Evolutionary conservation across 140 eudicot genomes (phyloP).

Genomic region (Ambrosia hybrid): DNA sequence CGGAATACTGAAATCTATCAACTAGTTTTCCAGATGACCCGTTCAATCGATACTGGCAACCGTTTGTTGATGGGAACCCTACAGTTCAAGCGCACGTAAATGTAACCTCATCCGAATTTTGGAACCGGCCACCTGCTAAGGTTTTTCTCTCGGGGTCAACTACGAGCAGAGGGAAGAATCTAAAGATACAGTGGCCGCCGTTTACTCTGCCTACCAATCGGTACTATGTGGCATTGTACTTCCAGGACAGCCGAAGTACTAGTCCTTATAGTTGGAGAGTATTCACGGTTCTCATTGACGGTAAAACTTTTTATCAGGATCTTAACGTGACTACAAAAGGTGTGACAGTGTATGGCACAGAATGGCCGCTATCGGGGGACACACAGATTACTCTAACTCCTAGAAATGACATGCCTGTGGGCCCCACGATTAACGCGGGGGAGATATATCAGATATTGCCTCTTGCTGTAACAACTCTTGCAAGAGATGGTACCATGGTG

Average conservation of each 20-base stretch:
- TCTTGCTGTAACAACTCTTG: too few relatives aligned
- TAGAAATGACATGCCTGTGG: constrained; percentile 48
- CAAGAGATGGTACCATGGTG: too few relatives aligned
- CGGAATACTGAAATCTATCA: constrained; percentile 8
- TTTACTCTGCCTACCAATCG: constrained; percentile 52
- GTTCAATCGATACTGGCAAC: constrained; percentile 77
- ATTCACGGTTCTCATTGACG: constrained; percentile 55
- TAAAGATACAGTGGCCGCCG: constrained; percentile 68
- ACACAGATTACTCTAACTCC: constrained; percentile 58
- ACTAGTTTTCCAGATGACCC: constrained; percentile 89
- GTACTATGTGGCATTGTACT: constrained; percentile 79
- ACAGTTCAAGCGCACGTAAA: constrained; percentile 47
- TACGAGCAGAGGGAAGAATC: constrained; percentile 66
- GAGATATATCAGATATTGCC: too few relatives aligned
- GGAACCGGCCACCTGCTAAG: constrained; percentile 83
- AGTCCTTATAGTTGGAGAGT: constrained; percentile 82
- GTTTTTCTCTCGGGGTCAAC: constrained; percentile 62
- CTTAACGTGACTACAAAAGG: constrained; percentile 67
- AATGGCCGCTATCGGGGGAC: constrained; percentile 73
- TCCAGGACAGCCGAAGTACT: constrained; percentile 68
- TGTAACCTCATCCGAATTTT: constrained; percentile 56
- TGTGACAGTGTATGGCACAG: constrained; percentile 52
- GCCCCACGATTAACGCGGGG: constrained; percentile 70
- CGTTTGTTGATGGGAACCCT: constrained; percentile 53
- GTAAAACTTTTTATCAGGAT: constrained; percentile 46